Evolutionary conservation across 2,329 filamentous ascomycete species (phyloP).

Genomic region (Sporothrix inflata): DNA sequence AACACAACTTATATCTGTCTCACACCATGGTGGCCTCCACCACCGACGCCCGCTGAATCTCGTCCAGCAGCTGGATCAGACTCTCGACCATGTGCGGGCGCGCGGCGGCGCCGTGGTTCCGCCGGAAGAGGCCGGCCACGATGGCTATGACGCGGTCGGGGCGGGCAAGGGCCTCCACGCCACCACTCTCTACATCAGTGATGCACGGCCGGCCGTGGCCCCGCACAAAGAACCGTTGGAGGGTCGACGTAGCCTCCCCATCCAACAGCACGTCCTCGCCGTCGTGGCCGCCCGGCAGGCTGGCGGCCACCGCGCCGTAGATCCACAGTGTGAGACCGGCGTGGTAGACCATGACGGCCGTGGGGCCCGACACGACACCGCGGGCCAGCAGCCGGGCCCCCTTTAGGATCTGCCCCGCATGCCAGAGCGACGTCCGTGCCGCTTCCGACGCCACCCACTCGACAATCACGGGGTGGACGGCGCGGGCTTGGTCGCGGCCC

Average conservation of each 20-base stretch:
- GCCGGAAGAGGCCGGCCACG: neutral
- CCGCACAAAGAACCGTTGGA: neutral
- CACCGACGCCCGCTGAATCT: neutral
- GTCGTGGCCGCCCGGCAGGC: neutral
- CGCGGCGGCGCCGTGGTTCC: neutral
- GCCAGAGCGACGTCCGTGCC: neutral
- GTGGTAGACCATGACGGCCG: conserved; percentile 4
- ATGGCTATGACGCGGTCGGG: neutral
- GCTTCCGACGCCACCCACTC: neutral
- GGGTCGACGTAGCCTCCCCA: neutral
- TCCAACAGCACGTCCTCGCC: neutral
- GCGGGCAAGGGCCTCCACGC: neutral
- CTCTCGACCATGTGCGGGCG: conserved; percentile 10
- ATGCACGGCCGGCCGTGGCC: neutral
- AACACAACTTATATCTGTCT: too few species aligned
- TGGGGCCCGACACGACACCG: neutral
- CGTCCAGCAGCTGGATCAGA: neutral
- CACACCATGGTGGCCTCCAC: neutral
- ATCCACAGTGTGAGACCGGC: neutral
- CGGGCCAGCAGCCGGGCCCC: neutral
- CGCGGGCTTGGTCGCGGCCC: neutral
- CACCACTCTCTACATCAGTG: neutral
- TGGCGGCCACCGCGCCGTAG: neutral
- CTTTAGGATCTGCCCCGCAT: neutral
- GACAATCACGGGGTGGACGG: neutral